A percentile compares a stretch with the other conserved stretches of the same genome.
Evolutionary conservation across 2,329 filamentous ascomycete genomes (phyloP).

Genomic region (Cladobotryum mycophilum): DNA sequence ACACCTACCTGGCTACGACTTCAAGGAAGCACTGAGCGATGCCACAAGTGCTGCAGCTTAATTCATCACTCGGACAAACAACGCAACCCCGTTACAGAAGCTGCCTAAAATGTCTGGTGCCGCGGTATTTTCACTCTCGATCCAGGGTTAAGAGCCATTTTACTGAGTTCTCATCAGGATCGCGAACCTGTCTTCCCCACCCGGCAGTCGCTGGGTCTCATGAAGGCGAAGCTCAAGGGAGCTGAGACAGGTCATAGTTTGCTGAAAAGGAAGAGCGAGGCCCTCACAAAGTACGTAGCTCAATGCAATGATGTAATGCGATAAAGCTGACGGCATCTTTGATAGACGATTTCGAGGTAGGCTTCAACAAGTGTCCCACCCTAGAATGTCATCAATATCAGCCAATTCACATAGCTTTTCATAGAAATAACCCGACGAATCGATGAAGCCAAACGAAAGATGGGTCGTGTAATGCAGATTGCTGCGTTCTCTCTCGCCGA

Average conservation of each 20-base stretch:
- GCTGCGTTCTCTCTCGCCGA: conserved; percentile 96
- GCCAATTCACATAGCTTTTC: conserved; percentile 2
- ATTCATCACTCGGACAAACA: neutral
- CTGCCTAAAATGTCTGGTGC: conserved; percentile 26
- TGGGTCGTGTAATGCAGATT: conserved; percentile 99
- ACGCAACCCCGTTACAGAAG: neutral
- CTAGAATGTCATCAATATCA: neutral
- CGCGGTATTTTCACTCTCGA: conserved; percentile 16
- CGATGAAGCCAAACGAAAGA: conserved; percentile 98
- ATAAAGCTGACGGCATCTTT: conserved; percentile 5
- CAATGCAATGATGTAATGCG: neutral
- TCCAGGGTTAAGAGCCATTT: neutral
- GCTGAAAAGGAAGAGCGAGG: conserved; percentile 96
- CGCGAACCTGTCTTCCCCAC: conserved; percentile 96
- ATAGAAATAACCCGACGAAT: conserved; percentile 92
- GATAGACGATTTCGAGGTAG: conserved; percentile 81
- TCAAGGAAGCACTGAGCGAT: neutral
- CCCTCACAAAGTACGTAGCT: conserved; percentile 79
- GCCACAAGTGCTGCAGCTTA: neutral
- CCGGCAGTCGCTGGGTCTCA: conserved; percentile 89
- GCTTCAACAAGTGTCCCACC: conserved; percentile 8
- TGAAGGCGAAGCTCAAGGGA: conserved; percentile 97
- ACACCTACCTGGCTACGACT: neutral
- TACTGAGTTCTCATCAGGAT: conserved; percentile 51
- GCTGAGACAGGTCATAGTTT: conserved; percentile 87